A percentile compares a stretch with the other conserved stretches of the same genome.
These are phyloP conservation scores for Capsicum rhomboideum DNA, from an alignment of 257 asterid species.

Conservation along the genomic window DNA sequence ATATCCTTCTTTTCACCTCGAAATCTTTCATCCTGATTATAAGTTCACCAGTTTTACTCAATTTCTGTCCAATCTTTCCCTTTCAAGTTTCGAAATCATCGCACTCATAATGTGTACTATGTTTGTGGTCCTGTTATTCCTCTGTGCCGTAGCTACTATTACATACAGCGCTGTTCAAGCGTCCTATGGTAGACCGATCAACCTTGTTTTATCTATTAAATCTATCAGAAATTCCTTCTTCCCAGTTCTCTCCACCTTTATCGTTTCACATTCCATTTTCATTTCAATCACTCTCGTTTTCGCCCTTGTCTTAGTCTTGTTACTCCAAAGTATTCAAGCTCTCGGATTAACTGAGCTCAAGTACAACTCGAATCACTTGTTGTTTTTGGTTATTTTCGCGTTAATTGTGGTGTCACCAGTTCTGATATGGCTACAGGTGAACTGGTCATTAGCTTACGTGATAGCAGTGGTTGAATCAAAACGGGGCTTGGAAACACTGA, in stretches of 20 bases:
- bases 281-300: background rate
- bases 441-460: constrained; percentile 3
- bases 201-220: background rate
- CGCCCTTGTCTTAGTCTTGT: background rate
- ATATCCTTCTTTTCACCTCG: no score
- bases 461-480: background rate
- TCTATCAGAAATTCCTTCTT: background rate
- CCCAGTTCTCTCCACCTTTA: background rate
- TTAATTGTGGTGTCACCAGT: background rate
- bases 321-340: background rate
- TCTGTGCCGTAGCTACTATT: background rate
- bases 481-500: constrained; percentile 4
- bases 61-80: background rate
- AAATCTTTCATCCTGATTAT: no score
- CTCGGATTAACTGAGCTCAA: background rate
- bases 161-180: background rate
- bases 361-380: background rate
- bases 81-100: background rate
- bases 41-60: no score
- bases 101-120: background rate
- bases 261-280: background rate
- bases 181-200: background rate
- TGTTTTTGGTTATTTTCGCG: background rate
- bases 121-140: background rate
- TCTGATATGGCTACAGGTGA: background rate